A percentile compares a stretch with the other conserved stretches of the same genome.
These are phyloP conservation scores for Pontederia paniculata DNA, from an alignment of 176 grass and related monocot genomes.

Conservation along the genomic window DNA sequence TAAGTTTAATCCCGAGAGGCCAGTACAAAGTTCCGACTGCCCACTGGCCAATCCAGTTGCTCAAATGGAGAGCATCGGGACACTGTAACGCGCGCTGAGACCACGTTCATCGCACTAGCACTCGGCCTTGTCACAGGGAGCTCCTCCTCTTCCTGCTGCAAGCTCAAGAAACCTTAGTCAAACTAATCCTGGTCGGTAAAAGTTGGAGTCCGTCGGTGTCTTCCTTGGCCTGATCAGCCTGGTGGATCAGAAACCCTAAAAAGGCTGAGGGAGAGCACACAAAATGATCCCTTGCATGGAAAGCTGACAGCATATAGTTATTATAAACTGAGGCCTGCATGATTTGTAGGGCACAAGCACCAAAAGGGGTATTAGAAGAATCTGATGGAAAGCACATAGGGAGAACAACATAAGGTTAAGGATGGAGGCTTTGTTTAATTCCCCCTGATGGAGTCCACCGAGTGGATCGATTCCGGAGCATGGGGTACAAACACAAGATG, in stretches of 20 bases:
- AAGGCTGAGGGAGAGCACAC: not conserved
- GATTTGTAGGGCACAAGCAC: not conserved
- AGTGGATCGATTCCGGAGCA: slow-evolving; percentile 19
- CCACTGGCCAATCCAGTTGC: too few species aligned
- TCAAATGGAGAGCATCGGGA: too few species aligned
- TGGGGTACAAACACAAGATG: slow-evolving; percentile 39
- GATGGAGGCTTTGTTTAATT: slow-evolving; percentile 23
- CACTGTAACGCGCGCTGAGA: too few species aligned
- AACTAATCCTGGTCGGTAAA: slow-evolving; percentile 5
- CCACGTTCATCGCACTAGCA: too few species aligned
- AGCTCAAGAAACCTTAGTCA: not conserved
- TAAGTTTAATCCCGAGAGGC: too few species aligned
- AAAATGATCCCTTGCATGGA: not conserved
- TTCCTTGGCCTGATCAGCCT: slow-evolving; percentile 18
- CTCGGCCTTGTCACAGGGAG: too few species aligned
- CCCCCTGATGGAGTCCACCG: slow-evolving; percentile 19
- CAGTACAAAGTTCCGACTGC: too few species aligned
- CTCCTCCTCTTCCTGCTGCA: not conserved
- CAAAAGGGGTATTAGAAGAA: slow-evolving; percentile 32
- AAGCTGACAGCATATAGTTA: slow-evolving; percentile 12
- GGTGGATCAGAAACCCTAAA: not conserved
- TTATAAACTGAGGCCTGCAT: not conserved
- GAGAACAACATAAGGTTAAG: slow-evolving; percentile 39
- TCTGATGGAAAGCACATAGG: slow-evolving; percentile 39
- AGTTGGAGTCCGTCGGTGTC: slow-evolving; percentile 24